Base-by-base conservation (phyloP, 2,329 filamentous ascomycete species). In the Fusarium sp. region DNA sequence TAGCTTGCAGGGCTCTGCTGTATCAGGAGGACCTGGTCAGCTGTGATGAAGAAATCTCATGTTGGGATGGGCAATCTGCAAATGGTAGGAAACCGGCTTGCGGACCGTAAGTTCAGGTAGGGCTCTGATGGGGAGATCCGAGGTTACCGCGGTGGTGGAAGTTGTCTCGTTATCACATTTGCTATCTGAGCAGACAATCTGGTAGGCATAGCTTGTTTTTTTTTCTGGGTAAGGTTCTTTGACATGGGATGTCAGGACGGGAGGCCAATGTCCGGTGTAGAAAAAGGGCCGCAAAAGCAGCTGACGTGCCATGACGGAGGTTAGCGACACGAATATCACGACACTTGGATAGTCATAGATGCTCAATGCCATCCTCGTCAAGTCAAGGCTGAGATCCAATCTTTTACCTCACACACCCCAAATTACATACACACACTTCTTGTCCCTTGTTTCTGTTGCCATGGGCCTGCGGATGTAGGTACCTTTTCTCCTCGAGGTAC, bases 251-350 rank as follows among this genome's bases (percentile, higher is more conserved):
- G 72, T 62, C 30, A 27, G 39, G 52, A 70, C 37, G 25, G 48
- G 41, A 70, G 72, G 72, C 48, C 60, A 50, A 74, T 66, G 54
- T 64, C 69, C 72, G 73, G 66, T 75, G 27, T 37, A 8, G 30
- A 35, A 75, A 75, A 75, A 65, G 73, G 73, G 72, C 73, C 73
- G 72, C 37, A 60, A 73, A 75, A 75, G 72, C 73, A 75, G 73
- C 73, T 73, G 73, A 75, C 73, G 27, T 64, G 25, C 61, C 43
- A 61, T 52, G 68, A 59, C 57, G 32, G 54, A 58, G 45, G 48
- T 60, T 45, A 30, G 35, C 52, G 48, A 39, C 43, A 43, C 60
- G 59, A 71, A 60, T 52, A 71, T 74, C 67, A 74, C 67, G 56
- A 41, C 71, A 45, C 30, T 32, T 32, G 30, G 30, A 32, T 32